Percentiles rank a stretch among this genome's conserved stretches.
phyloP scores from a whole-genome alignment of 139 green algal species.

The Trebouxia sp. region DNA sequence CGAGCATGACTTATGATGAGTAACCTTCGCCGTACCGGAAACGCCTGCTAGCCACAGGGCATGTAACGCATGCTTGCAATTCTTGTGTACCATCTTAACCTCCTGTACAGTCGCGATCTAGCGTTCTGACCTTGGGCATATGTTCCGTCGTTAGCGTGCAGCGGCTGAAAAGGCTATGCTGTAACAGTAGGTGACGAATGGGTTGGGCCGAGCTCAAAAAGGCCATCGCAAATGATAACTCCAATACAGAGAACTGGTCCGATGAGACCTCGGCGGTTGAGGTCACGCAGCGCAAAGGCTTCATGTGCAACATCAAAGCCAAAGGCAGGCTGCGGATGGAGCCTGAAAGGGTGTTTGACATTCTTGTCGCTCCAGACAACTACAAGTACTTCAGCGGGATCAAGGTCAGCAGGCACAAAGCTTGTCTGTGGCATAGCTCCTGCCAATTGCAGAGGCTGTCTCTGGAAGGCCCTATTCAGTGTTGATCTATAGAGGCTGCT shows the following conservation, averaged over 20 bases:
- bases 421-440: too few relatives aligned
- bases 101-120: too few relatives aligned
- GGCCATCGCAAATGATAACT: not conserved
- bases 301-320: slow-evolving; percentile 40
- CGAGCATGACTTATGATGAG: too few relatives aligned
- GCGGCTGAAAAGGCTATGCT: not conserved
- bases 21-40: too few relatives aligned
- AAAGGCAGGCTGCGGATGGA: slow-evolving; percentile 48
- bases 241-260: slow-evolving; percentile 29
- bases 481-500: too few relatives aligned
- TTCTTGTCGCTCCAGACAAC: slow-evolving; percentile 59
- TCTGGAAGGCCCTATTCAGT: too few relatives aligned
- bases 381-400: slow-evolving; percentile 55
- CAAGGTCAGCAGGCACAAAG: slow-evolving; percentile 46
- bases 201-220: not conserved
- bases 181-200: not conserved
- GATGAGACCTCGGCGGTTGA: slow-evolving; percentile 29
- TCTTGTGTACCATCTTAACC: too few relatives aligned
- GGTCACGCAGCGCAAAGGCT: slow-evolving; percentile 43
- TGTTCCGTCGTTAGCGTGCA: too few relatives aligned
- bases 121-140: too few relatives aligned
- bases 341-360: slow-evolving; percentile 55
- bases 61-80: too few relatives aligned
- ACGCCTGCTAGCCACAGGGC: too few relatives aligned
- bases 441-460: too few relatives aligned